A percentile compares a stretch with the other conserved stretches of the same genome.
Conservation (phyloP, 139 green algal species). For the Bryopsis sp. region DNA sequence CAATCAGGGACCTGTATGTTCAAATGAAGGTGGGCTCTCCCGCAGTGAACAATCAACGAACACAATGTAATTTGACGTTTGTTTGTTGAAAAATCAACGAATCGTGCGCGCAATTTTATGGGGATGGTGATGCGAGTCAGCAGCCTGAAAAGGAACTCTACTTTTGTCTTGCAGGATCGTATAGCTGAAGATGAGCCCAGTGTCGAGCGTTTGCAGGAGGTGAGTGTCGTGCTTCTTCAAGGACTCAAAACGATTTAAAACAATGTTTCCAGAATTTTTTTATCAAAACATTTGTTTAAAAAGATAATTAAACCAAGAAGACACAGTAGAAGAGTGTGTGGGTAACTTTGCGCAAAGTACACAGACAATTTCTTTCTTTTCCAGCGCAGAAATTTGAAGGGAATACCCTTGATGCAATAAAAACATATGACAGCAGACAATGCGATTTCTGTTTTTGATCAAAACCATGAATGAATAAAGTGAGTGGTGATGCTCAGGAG, state of each 20-base stretch:
- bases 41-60: neutral
- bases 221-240: neutral
- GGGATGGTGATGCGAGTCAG: neutral
- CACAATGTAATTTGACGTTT: neutral
- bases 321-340: neutral
- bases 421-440: neutral
- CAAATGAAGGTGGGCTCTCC: slow-evolving; percentile 34
- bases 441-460: neutral
- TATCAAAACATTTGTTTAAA: neutral
- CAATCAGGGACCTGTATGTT: slow-evolving; percentile 38
- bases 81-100: neutral
- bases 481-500: slow-evolving; percentile 17
- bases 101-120: neutral
- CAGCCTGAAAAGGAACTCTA: neutral
- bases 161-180: slow-evolving; percentile 10
- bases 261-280: neutral
- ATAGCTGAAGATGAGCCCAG: slow-evolving; percentile 10
- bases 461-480: neutral
- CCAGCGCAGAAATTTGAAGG: neutral
- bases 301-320: neutral
- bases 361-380: neutral
- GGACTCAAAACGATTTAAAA: neutral
- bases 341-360: neutral
- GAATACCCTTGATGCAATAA: neutral
- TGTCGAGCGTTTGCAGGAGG: neutral